Conservation (phyloP, 768 basidiomycete genomes). For the Lactifluus echinatus region DNA sequence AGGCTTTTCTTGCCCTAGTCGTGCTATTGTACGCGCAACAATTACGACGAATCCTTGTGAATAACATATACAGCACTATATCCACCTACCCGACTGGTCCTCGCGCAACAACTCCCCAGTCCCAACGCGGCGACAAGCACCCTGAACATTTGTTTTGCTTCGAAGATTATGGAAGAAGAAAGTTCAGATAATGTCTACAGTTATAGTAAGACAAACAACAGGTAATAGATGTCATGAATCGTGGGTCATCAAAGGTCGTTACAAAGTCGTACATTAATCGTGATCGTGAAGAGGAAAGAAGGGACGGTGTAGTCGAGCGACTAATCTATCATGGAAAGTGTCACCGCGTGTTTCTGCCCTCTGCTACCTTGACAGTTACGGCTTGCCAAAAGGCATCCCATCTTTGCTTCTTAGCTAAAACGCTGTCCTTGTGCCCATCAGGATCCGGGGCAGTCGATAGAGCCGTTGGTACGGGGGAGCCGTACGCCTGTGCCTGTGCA, state of each 20-base stretch:
- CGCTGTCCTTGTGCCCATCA: not conserved
- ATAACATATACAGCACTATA: not conserved
- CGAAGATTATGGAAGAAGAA: not conserved
- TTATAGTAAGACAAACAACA: constrained; percentile 13
- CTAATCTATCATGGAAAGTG: not conserved
- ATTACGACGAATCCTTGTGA: not conserved
- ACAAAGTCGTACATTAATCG: constrained; percentile 11
- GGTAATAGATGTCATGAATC: constrained; percentile 4
- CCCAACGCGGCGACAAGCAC: not conserved
- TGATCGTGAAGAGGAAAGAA: not conserved
- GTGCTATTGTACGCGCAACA: too few species aligned
- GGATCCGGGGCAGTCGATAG: not conserved
- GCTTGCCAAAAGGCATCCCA: constrained; percentile 18
- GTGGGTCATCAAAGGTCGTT: constrained; percentile 7
- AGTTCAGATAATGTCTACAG: constrained; percentile 8
- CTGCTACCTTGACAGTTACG: constrained; percentile 11
- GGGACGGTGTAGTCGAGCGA: not conserved
- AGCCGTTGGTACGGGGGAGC: not conserved
- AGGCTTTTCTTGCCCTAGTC: too few species aligned
- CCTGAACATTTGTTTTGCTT: not conserved
- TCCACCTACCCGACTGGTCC: not conserved
- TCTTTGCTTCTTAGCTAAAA: constrained; percentile 1
- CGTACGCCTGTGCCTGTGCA: constrained; percentile 34
- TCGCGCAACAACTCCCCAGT: not conserved
- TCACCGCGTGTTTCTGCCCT: constrained; percentile 1